These are phyloP conservation scores for Gossypium davidsonii DNA, from an alignment of 441 rosid genomes.

Conservation along the genomic window DNA sequence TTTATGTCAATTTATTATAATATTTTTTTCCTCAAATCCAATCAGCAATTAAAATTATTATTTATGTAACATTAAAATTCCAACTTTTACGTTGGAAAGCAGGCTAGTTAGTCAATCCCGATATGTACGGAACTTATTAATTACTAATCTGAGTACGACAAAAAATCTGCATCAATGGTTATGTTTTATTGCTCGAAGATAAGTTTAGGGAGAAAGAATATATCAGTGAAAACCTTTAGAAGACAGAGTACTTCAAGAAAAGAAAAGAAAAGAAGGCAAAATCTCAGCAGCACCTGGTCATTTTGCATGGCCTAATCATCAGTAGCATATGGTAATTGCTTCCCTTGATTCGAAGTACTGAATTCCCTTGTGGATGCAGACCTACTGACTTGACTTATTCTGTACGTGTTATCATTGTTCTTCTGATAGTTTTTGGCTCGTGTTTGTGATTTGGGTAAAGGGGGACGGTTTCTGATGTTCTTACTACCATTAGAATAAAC, in stretches of 20 bases:
- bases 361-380: constrained; percentile 47
- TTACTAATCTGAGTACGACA: background rate
- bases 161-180: background rate
- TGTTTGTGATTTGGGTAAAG: constrained; percentile 27
- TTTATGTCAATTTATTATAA: too few relatives aligned
- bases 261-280: background rate
- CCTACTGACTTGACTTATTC: constrained; percentile 32
- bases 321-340: constrained; percentile 25
- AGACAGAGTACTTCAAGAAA: background rate
- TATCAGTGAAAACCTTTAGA: background rate
- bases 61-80: background rate
- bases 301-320: constrained; percentile 22
- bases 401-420: constrained; percentile 24
- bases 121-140: background rate
- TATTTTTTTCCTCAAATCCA: too few relatives aligned
- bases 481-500: constrained; percentile 18
- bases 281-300: background rate
- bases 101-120: background rate
- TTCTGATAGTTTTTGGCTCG: constrained; percentile 16
- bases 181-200: background rate
- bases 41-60: too few relatives aligned
- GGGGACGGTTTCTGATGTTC: constrained; percentile 31
- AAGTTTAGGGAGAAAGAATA: background rate
- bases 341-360: constrained; percentile 28
- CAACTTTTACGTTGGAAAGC: background rate